These are phyloP conservation scores for Mycena alexandri DNA, from an alignment of 768 basidiomycete genomes.

Conservation along the genomic window DNA sequence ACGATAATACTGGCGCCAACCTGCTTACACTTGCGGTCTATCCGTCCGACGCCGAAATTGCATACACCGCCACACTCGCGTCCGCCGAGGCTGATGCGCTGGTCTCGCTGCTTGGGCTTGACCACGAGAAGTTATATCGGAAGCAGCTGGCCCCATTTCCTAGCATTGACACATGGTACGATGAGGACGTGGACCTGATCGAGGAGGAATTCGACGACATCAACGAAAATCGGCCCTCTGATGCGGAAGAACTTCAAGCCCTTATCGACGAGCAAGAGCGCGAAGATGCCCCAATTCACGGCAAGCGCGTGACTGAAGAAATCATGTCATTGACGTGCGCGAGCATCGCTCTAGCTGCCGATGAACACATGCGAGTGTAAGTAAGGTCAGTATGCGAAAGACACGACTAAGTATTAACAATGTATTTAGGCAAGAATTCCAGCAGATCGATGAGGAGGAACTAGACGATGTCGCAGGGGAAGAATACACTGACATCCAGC, in stretches of 20 bases:
- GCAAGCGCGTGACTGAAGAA: not conserved
- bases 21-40: not conserved
- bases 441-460: not conserved
- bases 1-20: not conserved
- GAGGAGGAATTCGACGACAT: slow-evolving; percentile 35
- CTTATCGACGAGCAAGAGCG: slow-evolving; percentile 4
- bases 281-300: not conserved
- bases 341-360: too few species aligned
- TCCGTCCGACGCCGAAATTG: not conserved
- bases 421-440: too few species aligned
- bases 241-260: slow-evolving; percentile 1
- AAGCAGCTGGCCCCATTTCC: not conserved
- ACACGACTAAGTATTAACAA: too few species aligned
- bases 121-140: not conserved
- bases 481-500: too few species aligned
- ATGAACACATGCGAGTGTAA: too few species aligned
- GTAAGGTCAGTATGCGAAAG: too few species aligned
- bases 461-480: too few species aligned
- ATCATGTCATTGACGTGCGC: too few species aligned
- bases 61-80: too few species aligned
- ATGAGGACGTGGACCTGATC: too few species aligned
- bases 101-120: not conserved
- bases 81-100: slow-evolving; percentile 2
- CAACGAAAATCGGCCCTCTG: not conserved
- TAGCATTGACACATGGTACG: not conserved